phyloP scores from a whole-genome alignment of 331 rosid genomes.

The Arachis monticola region DNA sequence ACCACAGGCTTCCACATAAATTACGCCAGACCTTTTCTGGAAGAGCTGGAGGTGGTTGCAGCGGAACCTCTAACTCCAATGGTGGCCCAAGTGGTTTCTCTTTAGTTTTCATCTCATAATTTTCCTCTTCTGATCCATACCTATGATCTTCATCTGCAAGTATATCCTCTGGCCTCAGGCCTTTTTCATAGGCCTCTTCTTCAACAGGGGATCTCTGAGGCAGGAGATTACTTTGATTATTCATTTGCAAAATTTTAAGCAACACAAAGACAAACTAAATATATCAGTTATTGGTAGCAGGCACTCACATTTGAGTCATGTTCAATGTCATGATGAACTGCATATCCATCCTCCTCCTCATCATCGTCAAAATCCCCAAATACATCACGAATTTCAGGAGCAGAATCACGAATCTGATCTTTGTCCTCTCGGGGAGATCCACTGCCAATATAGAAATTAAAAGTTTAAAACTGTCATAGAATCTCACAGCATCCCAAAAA shows the following conservation, averaged over 20 bases:
- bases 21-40: constrained; percentile 74
- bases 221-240: constrained; percentile 35
- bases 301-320: constrained; percentile 86
- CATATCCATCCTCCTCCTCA: constrained; percentile 68
- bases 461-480: constrained; percentile 2
- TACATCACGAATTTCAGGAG: constrained; percentile 86
- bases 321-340: constrained; percentile 65
- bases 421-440: constrained; percentile 67
- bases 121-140: constrained; percentile 89
- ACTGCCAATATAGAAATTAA: constrained; percentile 38
- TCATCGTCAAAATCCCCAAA: constrained; percentile 98
- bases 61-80: constrained; percentile 90
- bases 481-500: constrained; percentile 19
- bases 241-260: background rate
- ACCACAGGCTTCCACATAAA: constrained; percentile 22
- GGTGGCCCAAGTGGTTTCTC: constrained; percentile 96
- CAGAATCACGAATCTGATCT: constrained; percentile 54
- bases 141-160: constrained; percentile 82
- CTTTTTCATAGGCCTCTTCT: constrained; percentile 85
- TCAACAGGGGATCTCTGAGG: constrained; percentile 80
- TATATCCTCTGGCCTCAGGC: constrained; percentile 76
- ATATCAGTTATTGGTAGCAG: constrained; percentile 25
- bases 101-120: constrained; percentile 68
- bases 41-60: constrained; percentile 78
- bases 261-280: constrained; percentile 15